These are phyloP conservation scores for Brassica cretica DNA, from an alignment of 345 rosid genomes.

Conservation along the genomic window DNA sequence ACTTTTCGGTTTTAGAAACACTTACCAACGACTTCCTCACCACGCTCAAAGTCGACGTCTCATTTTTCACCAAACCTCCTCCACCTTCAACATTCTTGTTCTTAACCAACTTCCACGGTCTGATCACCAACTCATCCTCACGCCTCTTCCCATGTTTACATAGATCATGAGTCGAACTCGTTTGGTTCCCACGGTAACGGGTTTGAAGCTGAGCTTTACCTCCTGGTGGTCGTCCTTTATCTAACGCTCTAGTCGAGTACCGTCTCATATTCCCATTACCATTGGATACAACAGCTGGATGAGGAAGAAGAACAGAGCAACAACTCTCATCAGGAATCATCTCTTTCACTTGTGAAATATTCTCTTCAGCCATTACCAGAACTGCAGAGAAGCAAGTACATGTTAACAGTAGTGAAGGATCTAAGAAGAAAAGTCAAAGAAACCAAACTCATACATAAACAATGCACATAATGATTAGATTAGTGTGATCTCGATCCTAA, in stretches of 20 bases:
- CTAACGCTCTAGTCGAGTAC: constrained; percentile 43
- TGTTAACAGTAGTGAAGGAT: neutral
- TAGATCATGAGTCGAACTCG: constrained; percentile 81
- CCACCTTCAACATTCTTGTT: constrained; percentile 26
- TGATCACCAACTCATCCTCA: constrained; percentile 42
- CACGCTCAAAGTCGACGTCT: constrained; percentile 20
- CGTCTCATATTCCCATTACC: constrained; percentile 40
- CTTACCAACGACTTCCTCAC: constrained; percentile 22
- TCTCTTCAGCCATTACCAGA: constrained; percentile 31
- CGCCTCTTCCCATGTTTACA: constrained; percentile 66
- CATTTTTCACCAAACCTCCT: neutral
- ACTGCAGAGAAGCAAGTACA: constrained; percentile 15
- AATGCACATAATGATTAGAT: constrained; percentile 1
- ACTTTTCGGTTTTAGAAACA: too few species aligned
- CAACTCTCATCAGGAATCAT: constrained; percentile 19
- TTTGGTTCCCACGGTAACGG: constrained; percentile 60
- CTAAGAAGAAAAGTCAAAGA: neutral
- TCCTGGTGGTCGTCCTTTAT: neutral
- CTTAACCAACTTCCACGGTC: constrained; percentile 38
- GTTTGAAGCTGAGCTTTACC: constrained; percentile 42
- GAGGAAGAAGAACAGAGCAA: constrained; percentile 7
- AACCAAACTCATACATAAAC: too few species aligned
- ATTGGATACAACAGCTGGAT: constrained; percentile 14
- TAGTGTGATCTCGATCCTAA: constrained; percentile 17
- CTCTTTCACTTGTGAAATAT: constrained; percentile 25